phyloP scores from a whole-genome alignment of 2,329 filamentous ascomycete species.

The Aspergillus unguis region DNA sequence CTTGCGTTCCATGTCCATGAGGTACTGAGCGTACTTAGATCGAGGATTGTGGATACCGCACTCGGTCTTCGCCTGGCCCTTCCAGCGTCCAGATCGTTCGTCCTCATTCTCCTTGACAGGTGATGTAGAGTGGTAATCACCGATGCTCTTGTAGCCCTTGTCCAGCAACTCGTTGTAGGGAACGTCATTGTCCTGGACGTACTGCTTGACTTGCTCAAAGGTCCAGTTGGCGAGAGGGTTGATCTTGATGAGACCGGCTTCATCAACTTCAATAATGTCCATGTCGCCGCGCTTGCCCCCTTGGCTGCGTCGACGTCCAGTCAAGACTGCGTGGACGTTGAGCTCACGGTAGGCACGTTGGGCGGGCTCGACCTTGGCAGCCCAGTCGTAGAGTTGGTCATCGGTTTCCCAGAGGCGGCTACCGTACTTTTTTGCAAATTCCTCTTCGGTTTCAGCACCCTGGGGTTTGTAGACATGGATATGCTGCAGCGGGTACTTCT shows the following conservation, averaged over 20 bases:
- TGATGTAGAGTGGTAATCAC: conserved; percentile 96
- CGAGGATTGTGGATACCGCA: conserved; percentile 99
- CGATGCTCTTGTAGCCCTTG: conserved; percentile 94
- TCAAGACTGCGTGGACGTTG: conserved; percentile 84
- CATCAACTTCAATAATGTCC: conserved; percentile 88
- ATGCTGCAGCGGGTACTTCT: conserved; percentile 71
- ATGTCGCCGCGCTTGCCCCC: conserved; percentile 88
- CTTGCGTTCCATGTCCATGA: conserved; percentile 70
- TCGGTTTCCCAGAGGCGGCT: conserved; percentile 79
- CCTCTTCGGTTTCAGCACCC: conserved; percentile 65
- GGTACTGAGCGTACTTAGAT: conserved; percentile 84
- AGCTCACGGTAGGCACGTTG: conserved; percentile 86
- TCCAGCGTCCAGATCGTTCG: conserved; percentile 94
- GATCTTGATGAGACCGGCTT: conserved; percentile 90
- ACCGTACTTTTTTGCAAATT: conserved; percentile 82
- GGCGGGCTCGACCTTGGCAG: conserved; percentile 95
- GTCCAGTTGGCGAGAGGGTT: conserved; percentile 95
- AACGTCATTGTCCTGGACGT: conserved; percentile 80
- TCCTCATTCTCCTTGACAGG: conserved; percentile 90
- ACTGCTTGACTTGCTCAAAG: conserved; percentile 83
- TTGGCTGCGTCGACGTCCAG: conserved; percentile 85
- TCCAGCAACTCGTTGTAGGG: conserved; percentile 93
- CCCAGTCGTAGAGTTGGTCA: conserved; percentile 89
- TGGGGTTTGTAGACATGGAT: conserved; percentile 89
- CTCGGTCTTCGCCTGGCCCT: conserved; percentile 92